Evolutionary conservation across 2,329 filamentous ascomycete genomes (phyloP), one percentile per base, ranked within the genome.

Genomic region (Trichoderma polysporum): DNA sequence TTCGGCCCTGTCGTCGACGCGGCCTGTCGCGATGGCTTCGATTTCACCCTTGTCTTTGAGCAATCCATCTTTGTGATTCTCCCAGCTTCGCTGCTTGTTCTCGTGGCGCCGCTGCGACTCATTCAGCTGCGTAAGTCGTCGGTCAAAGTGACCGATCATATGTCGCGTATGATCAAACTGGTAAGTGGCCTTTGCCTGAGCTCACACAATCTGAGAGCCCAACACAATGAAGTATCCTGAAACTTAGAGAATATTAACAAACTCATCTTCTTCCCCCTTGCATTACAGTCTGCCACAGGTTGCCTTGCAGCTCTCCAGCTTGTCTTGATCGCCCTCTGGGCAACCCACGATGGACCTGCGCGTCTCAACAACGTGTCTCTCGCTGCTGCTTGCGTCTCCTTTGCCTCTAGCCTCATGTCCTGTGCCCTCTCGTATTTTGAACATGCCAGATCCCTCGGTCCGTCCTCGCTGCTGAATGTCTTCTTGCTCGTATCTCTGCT

Each of bases 41-140:
- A 87, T 72, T 82, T 85, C 54, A 83, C 81, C 2, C 73, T 86
- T 15, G 79, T 82, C n/a, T 78, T 86, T 54, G 77, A 80, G 68
- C 76, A 79, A 27, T 76, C 73, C 33, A 70, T 79, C 54, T 73
- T 80, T 45, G 71, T 75, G 39, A 72, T 77, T 9, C 68, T 71
- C 1, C 78, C 77, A 1, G 74, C 75, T 9, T 71, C 70, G 15
- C 45, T 76, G 39, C 69, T 79, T 9, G 59, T 80, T 5, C 27
- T 79, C 9, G 69, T 70, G 4, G 76, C 71, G 1, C 78, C 77
- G 0, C 33, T 78, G n/a, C 76, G 77, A 17, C 69, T 78, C 35
- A 41, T 70, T 6, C 69, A 66, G 13, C 74, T 79, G 2, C 61
- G 69, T 33, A 74, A 72, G 54, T 66, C 68, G 6, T 71, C 74